Base-by-base conservation (phyloP, 1,284 basidiomycete genomes). In the Jaminaea rosea region DNA sequence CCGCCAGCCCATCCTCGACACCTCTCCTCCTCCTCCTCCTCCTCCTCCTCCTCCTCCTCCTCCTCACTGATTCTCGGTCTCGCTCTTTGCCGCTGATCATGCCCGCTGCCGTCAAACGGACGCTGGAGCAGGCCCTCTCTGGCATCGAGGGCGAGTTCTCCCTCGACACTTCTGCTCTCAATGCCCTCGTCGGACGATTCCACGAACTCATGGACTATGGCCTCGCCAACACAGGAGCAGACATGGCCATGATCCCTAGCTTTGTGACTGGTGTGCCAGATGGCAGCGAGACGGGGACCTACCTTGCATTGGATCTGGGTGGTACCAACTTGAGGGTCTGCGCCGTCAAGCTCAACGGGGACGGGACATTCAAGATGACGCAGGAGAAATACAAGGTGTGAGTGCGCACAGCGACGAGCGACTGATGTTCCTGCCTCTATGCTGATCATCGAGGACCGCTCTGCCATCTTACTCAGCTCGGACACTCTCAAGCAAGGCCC, bases 291-390 rank as follows among this genome's bases (percentile, higher is more conserved):
- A 59, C 58, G 50, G 68, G 68, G 17, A 69, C 67, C 42, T 71
- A 67, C 44, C 60, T 71, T 32, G 68, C 68, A 3, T 55, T 71
- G 27, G 68, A 71, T 49, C 55, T 71, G 19, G 68, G 68, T 11
- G 68, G 68, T 24, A 71, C 68, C 46, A 71, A 71, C 26, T 42
- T 71, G 44, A 90, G 92, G 52, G 91, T 94, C 44, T 94, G 91
- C 77, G 87, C 94, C 74, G 87, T 98, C 39, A 80, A 82, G 28
- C 80, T 98, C n/a, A 79, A 85, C 50, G 93, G 94, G 19, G 80
- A 93, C 74, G 83, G 88, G 67, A 85, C 85, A 10, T 97, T 97
- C 76, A 80, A 81, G 34, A 81, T 97, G 56, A 84, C 85, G 66
- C 68, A 71, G 56, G 59, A 69, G 47, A 71, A 71, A 52, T 69